A percentile compares a stretch with the other conserved stretches of the same genome.
Conservation (phyloP, 352 stramenopile genomes). For the Pythium monospermum region DNA sequence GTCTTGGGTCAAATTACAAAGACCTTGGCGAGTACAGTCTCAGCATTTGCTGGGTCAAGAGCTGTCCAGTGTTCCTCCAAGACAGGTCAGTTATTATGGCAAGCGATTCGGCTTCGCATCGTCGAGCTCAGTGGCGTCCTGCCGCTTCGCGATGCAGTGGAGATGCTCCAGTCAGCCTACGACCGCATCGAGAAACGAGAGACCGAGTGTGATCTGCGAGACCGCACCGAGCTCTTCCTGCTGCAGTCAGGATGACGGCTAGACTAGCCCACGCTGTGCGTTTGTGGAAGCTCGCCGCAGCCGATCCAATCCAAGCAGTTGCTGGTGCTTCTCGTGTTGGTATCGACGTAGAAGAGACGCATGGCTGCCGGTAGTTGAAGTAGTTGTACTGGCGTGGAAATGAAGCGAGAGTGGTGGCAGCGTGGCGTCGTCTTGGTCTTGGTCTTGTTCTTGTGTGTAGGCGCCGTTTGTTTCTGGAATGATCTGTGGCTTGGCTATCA, state of each 20-base stretch:
- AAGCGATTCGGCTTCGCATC: conserved; percentile 16
- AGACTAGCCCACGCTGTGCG: too few species aligned
- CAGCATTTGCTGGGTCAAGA: not conserved
- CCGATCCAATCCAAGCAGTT: conserved; percentile 5
- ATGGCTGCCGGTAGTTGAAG: not conserved
- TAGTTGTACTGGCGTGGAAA: not conserved
- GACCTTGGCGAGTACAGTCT: not conserved
- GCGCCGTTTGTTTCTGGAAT: too few species aligned
- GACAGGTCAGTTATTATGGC: conserved; percentile 11
- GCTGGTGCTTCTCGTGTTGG: conserved; percentile 1
- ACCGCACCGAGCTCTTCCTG: conserved; percentile 1
- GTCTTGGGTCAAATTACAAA: conserved; percentile 5
- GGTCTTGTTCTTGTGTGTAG: not conserved
- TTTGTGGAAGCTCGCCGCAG: not conserved
- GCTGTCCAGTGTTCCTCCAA: not conserved
- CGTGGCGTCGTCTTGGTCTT: not conserved
- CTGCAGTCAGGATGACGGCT: not conserved
- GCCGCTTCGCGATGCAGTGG: conserved; percentile 6
- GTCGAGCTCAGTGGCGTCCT: conserved; percentile 10
- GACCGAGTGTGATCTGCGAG: conserved; percentile 9
- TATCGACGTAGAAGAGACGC: conserved; percentile 2
- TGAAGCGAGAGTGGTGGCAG: too few species aligned
- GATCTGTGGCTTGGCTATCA: too few species aligned
- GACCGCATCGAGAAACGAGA: conserved; percentile 4
- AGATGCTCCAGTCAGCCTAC: conserved; percentile 4